Percentiles rank a stretch among this genome's conserved stretches.
Evolutionary conservation across 257 asterid genomes (phyloP).

Genomic region (Przewalskia tangutica): DNA sequence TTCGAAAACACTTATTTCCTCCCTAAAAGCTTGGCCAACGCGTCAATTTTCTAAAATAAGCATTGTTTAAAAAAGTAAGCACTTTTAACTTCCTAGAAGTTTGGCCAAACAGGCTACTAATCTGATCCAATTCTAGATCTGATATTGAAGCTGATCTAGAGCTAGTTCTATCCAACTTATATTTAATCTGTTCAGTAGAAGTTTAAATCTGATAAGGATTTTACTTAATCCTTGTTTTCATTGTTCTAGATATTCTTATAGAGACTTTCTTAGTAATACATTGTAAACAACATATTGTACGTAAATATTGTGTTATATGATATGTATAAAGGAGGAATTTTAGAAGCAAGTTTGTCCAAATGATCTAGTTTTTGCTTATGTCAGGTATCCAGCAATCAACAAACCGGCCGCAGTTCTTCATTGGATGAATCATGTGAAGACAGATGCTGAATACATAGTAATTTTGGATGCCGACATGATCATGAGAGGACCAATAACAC

Average conservation of each 20-base stretch:
- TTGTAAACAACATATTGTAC: background rate
- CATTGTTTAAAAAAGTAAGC: no score
- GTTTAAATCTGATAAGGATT: background rate
- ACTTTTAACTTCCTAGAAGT: no score
- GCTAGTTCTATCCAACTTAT: background rate
- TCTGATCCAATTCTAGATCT: no score
- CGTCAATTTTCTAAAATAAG: no score
- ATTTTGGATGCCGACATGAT: slow-evolving; percentile 93
- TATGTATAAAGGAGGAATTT: background rate
- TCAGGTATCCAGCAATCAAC: slow-evolving; percentile 96
- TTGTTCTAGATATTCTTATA: background rate
- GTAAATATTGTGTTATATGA: background rate
- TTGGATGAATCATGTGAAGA: slow-evolving; percentile 85
- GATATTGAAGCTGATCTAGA: background rate
- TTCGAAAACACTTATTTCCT: no score
- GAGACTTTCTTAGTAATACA: background rate
- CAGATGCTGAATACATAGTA: slow-evolving; percentile 85
- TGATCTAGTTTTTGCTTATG: slow-evolving; percentile 5
- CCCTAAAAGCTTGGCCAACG: no score
- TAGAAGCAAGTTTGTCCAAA: background rate
- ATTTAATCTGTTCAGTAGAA: background rate
- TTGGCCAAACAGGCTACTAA: no score
- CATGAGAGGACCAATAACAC: slow-evolving; percentile 89
- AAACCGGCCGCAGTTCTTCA: slow-evolving; percentile 93
- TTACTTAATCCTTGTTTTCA: background rate